Conservation (phyloP, 305 asterid species). For the Striga hermonthica region DNA sequence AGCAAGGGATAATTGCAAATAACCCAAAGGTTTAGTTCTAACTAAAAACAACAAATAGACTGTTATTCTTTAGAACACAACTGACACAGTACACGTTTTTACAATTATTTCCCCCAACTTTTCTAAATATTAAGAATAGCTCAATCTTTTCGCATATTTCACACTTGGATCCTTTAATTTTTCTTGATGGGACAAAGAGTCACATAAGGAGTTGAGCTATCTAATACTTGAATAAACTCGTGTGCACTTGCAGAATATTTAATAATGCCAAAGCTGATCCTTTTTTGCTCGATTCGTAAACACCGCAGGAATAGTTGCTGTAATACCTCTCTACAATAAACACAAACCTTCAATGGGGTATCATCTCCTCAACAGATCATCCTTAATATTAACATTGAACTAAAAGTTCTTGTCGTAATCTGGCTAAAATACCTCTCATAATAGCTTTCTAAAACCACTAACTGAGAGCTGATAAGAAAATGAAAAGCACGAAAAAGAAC, state of each 20-base stretch:
- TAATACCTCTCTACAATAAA: not conserved
- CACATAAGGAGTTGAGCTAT: too few relatives aligned
- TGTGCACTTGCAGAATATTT: too few relatives aligned
- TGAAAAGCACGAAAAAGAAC: slow-evolving; percentile 30
- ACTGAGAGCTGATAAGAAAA: not conserved
- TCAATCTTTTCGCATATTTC: too few relatives aligned
- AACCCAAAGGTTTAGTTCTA: not conserved
- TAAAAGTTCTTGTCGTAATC: not conserved
- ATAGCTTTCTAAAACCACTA: not conserved
- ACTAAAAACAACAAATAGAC: not conserved
- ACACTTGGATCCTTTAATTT: too few relatives aligned
- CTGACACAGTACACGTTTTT: too few relatives aligned
- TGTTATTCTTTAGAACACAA: not conserved
- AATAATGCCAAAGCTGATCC: not conserved
- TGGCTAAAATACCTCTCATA: not conserved
- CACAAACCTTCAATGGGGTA: not conserved
- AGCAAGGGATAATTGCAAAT: not conserved
- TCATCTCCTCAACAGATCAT: not conserved
- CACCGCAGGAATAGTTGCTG: not conserved
- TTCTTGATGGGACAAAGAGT: too few relatives aligned
- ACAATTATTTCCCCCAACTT: not conserved
- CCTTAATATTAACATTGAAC: not conserved
- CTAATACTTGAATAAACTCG: too few relatives aligned
- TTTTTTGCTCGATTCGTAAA: not conserved
- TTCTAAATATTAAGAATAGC: not conserved